Base-by-base conservation (phyloP, 2,329 filamentous ascomycete genomes). In the Diaporthe sp. region DNA sequence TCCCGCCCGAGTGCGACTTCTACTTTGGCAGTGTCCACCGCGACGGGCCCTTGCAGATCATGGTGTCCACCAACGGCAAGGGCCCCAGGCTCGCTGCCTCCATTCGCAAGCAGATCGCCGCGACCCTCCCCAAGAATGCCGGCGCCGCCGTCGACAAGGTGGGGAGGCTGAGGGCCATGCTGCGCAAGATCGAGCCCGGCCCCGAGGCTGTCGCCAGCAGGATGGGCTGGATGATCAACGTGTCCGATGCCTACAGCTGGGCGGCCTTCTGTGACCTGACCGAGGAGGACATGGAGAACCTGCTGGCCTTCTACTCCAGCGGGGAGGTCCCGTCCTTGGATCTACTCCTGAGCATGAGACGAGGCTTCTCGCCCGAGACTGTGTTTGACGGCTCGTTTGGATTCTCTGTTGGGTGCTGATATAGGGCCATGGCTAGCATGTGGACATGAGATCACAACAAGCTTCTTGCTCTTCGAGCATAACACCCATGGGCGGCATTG, bases 41-140 rank as follows among this genome's bases (percentile, higher is more conserved):
- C 70, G 97, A 99, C 83, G 97, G 97, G 0, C 97, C 97, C 8
- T 85, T 99, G 76, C 97, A 99, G 87, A 93, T 99, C 81, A 99
- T 99, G 97, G 96, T 99, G 80, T 97, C 94, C 86, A 99, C 97
- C 49, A 99, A 98, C 83, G 97, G 97, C 71, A 98, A 98, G 83
- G 97, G 97, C 0, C 97, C 97, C 0, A 93, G 96, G 82, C 86
- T 99, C 78, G 97, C 97, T 13, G 96, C 95, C 79, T 92, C 96
- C 65, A 94, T 99, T 70, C 88, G 96, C 72, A 90, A 93, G 82
- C 92, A 94, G 82, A 98, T 99, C 78, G 96, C 95, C 25, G 89
- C 87, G 28, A 89, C 88, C 67, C 86, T 99, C 74, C 97, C 97
- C 1, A 86, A 87, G 25, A 95, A 97, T 78, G 93, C 94, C 42